Evolutionary conservation across 2,329 filamentous ascomycete genomes (phyloP).

Genomic region (Hypomyces rosellus): DNA sequence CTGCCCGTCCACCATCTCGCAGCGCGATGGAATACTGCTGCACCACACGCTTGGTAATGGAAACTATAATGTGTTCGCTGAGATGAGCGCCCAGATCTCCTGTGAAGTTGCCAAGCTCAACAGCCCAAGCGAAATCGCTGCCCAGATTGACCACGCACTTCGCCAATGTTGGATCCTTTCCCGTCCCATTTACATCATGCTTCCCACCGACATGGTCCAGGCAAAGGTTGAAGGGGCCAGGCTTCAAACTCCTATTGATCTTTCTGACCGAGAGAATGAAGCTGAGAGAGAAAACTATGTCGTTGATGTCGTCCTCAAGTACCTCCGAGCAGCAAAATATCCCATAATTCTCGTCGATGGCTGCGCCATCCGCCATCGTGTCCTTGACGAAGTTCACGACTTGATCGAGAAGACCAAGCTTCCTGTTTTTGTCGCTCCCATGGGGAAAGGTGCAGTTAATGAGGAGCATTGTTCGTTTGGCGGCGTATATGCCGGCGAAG

Average conservation of each 20-base stretch:
- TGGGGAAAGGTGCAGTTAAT: constrained; percentile 81
- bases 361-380: constrained; percentile 71
- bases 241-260: constrained; percentile 63
- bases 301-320: constrained; percentile 70
- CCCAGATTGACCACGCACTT: constrained; percentile 71
- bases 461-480: constrained; percentile 71
- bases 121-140: constrained; percentile 61
- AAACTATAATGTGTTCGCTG: constrained; percentile 75
- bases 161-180: constrained; percentile 67
- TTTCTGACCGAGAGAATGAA: constrained; percentile 59
- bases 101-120: constrained; percentile 65
- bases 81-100: constrained; percentile 69
- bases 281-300: constrained; percentile 70
- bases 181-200: constrained; percentile 75
- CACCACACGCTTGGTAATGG: constrained; percentile 71
- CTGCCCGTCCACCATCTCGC: constrained; percentile 42
- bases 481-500: constrained; percentile 79
- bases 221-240: constrained; percentile 69
- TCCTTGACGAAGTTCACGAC: constrained; percentile 64
- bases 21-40: constrained; percentile 42
- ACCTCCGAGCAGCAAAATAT: constrained; percentile 64
- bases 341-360: constrained; percentile 79
- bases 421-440: constrained; percentile 81
- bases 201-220: constrained; percentile 75
- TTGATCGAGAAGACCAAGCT: constrained; percentile 67